phyloP scores from a whole-genome alignment of 345 rosid species.

The Eucalyptus erythrocorys region DNA sequence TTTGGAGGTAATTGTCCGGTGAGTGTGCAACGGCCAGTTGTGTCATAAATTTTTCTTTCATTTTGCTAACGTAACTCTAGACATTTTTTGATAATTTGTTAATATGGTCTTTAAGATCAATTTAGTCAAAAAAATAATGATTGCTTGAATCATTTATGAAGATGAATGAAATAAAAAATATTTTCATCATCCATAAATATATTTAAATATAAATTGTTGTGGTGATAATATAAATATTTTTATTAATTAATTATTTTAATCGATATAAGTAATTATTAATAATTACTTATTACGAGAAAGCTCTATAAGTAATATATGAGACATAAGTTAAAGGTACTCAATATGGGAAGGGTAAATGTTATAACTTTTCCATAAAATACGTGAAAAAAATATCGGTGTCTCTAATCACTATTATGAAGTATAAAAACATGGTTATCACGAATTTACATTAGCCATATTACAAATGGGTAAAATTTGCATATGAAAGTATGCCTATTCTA shows the following conservation, averaged over 20 bases:
- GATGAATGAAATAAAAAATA: no score
- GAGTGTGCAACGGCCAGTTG: accelerated
- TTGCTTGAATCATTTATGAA: neutral
- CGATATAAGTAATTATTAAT: no score
- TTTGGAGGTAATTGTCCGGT: no score
- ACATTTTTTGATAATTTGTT: no score
- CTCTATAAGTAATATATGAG: neutral
- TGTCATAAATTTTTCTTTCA: no score
- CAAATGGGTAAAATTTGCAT: neutral
- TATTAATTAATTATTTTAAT: no score
- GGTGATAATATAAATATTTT: no score
- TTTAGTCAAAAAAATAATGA: no score
- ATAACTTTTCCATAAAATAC: neutral
- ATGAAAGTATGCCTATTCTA: neutral
- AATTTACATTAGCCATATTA: neutral
- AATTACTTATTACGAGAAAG: no score
- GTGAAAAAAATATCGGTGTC: neutral
- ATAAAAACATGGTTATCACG: accelerated
- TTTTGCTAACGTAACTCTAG: no score
- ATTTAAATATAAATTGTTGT: neutral
- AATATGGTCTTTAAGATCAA: no score
- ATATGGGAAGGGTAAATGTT: neutral
- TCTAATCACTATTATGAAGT: neutral
- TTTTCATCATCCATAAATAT: no score
- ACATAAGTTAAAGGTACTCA: accelerated